phyloP scores from a whole-genome alignment of 331 rosid species.

The Malus hybrid region DNA sequence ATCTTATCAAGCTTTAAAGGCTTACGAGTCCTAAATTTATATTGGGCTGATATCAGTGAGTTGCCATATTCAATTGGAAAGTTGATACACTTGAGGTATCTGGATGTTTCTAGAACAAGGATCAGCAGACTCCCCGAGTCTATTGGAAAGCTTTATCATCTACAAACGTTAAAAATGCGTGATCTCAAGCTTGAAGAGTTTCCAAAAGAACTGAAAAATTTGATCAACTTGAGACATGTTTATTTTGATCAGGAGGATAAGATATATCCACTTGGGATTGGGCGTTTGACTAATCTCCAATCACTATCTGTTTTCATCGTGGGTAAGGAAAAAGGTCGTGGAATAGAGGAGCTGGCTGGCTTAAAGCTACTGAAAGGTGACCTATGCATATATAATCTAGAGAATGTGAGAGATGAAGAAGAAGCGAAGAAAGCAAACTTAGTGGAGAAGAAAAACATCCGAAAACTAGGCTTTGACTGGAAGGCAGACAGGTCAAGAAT shows the following conservation, averaged over 20 bases:
- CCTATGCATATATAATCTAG: background rate
- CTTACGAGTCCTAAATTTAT: background rate
- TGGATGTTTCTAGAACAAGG: background rate
- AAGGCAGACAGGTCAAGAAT: background rate
- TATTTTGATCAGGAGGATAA: background rate
- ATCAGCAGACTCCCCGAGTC: background rate
- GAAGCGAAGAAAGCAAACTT: background rate
- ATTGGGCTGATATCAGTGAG: background rate
- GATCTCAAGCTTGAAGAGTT: background rate
- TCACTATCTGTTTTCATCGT: background rate
- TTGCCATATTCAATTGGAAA: background rate
- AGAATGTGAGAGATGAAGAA: background rate
- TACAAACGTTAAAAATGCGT: background rate
- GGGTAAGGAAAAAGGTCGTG: background rate
- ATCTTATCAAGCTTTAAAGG: background rate
- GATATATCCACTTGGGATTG: background rate
- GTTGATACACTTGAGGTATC: background rate
- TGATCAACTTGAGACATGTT: background rate
- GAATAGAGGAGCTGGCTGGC: background rate
- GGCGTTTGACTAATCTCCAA: background rate
- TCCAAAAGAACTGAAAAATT: background rate
- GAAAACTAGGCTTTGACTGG: accelerated
- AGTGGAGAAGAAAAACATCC: background rate
- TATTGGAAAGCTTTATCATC: background rate
- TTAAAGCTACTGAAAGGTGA: background rate